Percentiles rank a stretch among this genome's conserved stretches.
These are phyloP conservation scores for Fusarium algeriense DNA, from an alignment of 2,329 filamentous ascomycete genomes.

Conservation along the genomic window DNA sequence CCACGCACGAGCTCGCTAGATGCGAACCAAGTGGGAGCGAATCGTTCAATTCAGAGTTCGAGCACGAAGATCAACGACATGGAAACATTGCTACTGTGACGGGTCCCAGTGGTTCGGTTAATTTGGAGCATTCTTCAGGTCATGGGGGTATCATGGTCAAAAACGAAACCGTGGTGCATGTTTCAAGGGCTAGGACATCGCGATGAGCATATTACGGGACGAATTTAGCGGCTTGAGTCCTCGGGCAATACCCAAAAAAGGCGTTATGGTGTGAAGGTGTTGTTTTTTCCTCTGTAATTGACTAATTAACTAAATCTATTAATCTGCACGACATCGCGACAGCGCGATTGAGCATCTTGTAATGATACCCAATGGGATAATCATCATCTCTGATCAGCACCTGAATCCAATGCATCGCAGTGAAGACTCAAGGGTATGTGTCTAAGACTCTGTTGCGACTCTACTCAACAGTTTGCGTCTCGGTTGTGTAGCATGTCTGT, in stretches of 20 bases:
- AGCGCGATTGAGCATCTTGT: neutral
- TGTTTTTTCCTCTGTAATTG: neutral
- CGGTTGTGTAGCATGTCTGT: neutral
- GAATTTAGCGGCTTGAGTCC: neutral
- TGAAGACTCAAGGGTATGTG: neutral
- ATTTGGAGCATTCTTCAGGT: neutral
- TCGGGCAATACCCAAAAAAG: neutral
- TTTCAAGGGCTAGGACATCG: neutral
- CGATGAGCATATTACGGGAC: neutral
- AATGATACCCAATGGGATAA: neutral
- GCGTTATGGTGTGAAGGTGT: neutral
- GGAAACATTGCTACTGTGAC: constrained; percentile 17
- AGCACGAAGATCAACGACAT: constrained; percentile 15
- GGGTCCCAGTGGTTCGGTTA: neutral
- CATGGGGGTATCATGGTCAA: constrained; percentile 35
- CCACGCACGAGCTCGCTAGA: constrained; percentile 37
- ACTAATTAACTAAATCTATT: neutral
- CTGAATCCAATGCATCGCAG: neutral
- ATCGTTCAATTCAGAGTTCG: constrained; percentile 25
- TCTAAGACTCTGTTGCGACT: neutral
- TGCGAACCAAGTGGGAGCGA: neutral
- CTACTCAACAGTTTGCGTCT: neutral
- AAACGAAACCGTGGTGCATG: constrained; percentile 35
- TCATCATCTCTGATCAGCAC: neutral
- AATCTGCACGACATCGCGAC: neutral